Percentiles rank a stretch among this genome's conserved stretches.
Evolutionary conservation across 495 filamentous ascomycete species (phyloP).

Genomic region (Xylaria flabelliformis): DNA sequence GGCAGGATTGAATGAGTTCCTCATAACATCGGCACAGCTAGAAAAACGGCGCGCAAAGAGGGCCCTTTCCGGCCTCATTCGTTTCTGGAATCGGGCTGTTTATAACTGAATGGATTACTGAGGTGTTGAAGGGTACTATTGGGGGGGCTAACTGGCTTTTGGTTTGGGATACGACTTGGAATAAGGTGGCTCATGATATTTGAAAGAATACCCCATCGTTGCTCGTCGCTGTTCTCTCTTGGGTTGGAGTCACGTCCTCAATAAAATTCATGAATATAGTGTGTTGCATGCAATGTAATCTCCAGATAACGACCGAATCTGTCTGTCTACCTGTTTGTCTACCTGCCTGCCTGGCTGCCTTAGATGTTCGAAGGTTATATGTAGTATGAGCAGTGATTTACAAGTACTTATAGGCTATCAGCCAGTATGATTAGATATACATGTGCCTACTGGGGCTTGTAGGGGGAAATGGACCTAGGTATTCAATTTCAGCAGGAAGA

Average conservation of each 20-base stretch:
- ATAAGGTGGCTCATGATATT: conserved; percentile 14
- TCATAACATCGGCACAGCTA: conserved; percentile 22
- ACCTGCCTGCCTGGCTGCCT: background rate
- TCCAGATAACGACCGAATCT: background rate
- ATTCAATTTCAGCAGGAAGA: too few species aligned
- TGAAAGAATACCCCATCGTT: conserved; percentile 16
- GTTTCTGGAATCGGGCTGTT: conserved; percentile 8
- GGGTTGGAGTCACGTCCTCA: background rate
- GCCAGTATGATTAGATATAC: background rate
- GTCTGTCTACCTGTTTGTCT: background rate
- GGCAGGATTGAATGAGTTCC: conserved; percentile 5
- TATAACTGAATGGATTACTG: conserved; percentile 10
- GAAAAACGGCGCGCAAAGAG: conserved; percentile 21
- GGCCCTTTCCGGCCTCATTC: background rate
- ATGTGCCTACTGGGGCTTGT: background rate
- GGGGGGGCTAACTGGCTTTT: background rate
- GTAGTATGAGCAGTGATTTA: background rate
- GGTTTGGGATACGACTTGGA: conserved; percentile 6
- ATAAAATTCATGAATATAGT: conserved; percentile 18
- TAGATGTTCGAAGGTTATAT: background rate
- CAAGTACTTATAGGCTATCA: background rate
- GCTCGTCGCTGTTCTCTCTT: background rate
- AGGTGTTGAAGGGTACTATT: conserved; percentile 9
- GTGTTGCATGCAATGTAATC: background rate
- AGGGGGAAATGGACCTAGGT: too few species aligned